These are phyloP conservation scores for Mychonastes homosphaera DNA, from an alignment of 139 green algal genomes.

Conservation along the genomic window DNA sequence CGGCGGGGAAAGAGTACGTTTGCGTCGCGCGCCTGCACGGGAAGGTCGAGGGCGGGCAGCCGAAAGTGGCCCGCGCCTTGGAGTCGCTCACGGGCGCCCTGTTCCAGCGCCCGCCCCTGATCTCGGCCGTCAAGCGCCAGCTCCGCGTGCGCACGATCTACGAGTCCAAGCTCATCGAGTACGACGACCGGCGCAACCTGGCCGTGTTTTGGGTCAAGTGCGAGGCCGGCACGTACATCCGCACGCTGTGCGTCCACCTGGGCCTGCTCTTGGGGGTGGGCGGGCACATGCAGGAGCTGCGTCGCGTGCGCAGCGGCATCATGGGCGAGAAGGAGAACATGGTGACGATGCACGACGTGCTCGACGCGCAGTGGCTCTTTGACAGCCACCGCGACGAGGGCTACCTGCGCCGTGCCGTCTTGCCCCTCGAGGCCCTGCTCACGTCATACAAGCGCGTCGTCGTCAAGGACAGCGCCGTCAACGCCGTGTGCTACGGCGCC, in stretches of 20 bases:
- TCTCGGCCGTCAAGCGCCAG: slow-evolving; percentile 96
- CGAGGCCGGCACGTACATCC: slow-evolving; percentile 95
- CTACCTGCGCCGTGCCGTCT: slow-evolving; percentile 86
- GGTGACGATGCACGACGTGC: slow-evolving; percentile 98
- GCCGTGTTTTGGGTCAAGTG: slow-evolving; percentile 94
- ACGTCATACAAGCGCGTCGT: slow-evolving; percentile 93
- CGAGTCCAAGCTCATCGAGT: slow-evolving; percentile 85
- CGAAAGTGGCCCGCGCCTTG: slow-evolving; percentile 60
- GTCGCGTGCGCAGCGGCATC: slow-evolving; percentile 86
- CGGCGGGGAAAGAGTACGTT: slow-evolving; percentile 97
- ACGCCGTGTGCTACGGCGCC: slow-evolving; percentile 98
- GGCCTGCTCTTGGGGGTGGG: slow-evolving; percentile 91
- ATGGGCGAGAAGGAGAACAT: slow-evolving; percentile 96
- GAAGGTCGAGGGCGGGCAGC: slow-evolving; percentile 51
- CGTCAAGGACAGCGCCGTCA: slow-evolving; percentile 95
- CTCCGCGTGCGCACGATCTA: slow-evolving; percentile 97
- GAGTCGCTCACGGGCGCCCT: slow-evolving; percentile 69
- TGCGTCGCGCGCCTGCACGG: slow-evolving; percentile 75
- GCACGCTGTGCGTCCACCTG: slow-evolving; percentile 96
- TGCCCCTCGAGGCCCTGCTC: slow-evolving; percentile 93
- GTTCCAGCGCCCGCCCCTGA: slow-evolving; percentile 95
- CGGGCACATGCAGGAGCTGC: slow-evolving; percentile 96
- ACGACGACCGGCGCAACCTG: slow-evolving; percentile 89
- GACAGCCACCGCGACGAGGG: slow-evolving; percentile 90
- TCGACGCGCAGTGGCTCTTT: slow-evolving; percentile 88